Evolutionary conservation across 345 rosid species (phyloP), one percentile per base, ranked within the genome.

Genomic region (Eutrema japonicum): DNA sequence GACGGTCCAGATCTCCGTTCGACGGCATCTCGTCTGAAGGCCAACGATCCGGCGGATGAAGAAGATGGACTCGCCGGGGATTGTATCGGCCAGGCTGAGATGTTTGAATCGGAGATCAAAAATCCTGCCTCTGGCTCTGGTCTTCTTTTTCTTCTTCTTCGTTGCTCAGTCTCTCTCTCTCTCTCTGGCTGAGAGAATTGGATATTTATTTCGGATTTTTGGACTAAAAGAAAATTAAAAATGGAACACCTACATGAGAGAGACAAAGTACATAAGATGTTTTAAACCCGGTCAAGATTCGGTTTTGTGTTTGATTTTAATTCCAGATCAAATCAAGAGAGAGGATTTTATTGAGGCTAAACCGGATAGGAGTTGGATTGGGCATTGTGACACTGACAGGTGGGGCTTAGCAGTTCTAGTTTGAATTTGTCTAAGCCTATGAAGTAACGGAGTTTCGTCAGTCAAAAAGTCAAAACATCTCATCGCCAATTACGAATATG

Each of bases 1-100:
- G 96, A 80, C 89, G 93, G 81, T 92, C 97, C 74, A 95, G 90
- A 89, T 90, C 98, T 85, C 92, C 96, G 70, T 89, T 89, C 73
- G 92, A 78, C 84, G 91, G 93, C 97, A 89, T 88, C 86, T 64
- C 70, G 7, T 55, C 10, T 11, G 8, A 47, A 3, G 37, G 2
- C 12, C 36, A 48, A 60, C 70, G 56, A 51, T 52, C 63, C 11
- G 52, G 41, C 1, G 8, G 29, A 48, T 5, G 22, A 30, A 37
- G 32, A 54, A 45, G 22, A 50, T 42, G 49, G 54, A 29, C 22
- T 38, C 59, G 43, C 66, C 68, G 46, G 56, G 14, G 55, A 61
- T 51, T 16, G 12, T 18, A 41, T 22, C 26, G 26, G 1, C 26
- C 26, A 22, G 26, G 26, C 26, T 22, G 1, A 22, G 26, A 22